These are phyloP conservation scores for Populus hybrid DNA, from an alignment of 441 rosid genomes.

Conservation along the genomic window DNA sequence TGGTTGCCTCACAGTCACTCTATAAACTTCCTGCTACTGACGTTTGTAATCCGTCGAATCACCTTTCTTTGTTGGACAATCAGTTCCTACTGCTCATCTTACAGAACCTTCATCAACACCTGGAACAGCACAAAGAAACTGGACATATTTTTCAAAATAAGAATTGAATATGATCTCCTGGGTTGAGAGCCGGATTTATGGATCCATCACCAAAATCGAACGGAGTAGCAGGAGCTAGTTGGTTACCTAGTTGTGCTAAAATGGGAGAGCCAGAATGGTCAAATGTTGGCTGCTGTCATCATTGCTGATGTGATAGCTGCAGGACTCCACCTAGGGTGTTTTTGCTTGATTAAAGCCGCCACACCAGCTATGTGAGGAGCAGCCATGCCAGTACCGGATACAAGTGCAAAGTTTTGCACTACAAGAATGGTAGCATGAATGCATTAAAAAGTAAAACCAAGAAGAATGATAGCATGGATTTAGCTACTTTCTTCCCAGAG, in stretches of 20 bases:
- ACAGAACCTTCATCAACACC: slow-evolving; percentile 62
- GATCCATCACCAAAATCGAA: slow-evolving; percentile 90
- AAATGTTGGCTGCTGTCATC: slow-evolving; percentile 60
- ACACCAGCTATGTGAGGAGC: slow-evolving; percentile 90
- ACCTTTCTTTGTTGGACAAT: slow-evolving; percentile 52
- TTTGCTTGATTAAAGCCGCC: slow-evolving; percentile 83
- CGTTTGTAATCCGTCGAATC: slow-evolving; percentile 48
- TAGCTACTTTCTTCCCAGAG: not conserved
- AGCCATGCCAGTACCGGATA: slow-evolving; percentile 95
- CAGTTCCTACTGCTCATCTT: slow-evolving; percentile 58
- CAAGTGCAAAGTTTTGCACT: slow-evolving; percentile 82
- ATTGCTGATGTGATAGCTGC: slow-evolving; percentile 85
- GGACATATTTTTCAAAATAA: slow-evolving; percentile 56
- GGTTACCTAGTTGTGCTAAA: slow-evolving; percentile 75
- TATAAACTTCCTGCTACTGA: slow-evolving; percentile 42
- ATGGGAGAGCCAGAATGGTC: slow-evolving; percentile 65
- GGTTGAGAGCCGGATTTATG: slow-evolving; percentile 82
- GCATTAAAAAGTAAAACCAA: too few species aligned
- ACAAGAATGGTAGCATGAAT: slow-evolving; percentile 9
- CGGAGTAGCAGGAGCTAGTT: slow-evolving; percentile 75
- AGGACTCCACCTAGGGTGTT: slow-evolving; percentile 68
- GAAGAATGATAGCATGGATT: not conserved
- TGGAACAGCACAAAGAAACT: slow-evolving; percentile 80
- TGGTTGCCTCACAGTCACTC: slow-evolving; percentile 32
- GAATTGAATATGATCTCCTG: slow-evolving; percentile 68